Conservation (phyloP, 78 protist species). For the Dictyostelium intermedium region DNA sequence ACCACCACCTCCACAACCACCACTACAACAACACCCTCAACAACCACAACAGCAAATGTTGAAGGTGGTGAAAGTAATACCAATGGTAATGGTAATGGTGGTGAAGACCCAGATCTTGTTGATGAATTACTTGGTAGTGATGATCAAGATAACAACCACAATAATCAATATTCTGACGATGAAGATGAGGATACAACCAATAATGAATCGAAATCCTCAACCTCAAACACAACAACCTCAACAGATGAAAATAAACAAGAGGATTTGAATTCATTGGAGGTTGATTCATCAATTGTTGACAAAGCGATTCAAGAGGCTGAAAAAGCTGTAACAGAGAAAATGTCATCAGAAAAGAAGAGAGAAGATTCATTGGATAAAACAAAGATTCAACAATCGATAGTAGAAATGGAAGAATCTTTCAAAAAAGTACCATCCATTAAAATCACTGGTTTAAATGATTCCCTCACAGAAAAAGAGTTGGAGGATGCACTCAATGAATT, state of each 20-base stretch:
- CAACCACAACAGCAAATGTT: no score
- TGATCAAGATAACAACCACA: not conserved
- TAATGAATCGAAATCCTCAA: not conserved
- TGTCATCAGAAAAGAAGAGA: constrained; percentile 14
- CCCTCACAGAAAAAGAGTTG: constrained; percentile 36
- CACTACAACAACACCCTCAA: not conserved
- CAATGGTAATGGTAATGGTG: not conserved
- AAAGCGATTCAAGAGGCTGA: constrained; percentile 31
- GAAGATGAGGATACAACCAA: not conserved
- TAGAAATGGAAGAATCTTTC: constrained; percentile 68
- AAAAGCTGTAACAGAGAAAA: constrained; percentile 27
- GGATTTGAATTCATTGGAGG: not conserved
- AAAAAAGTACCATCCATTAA: constrained; percentile 28
- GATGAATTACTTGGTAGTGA: not conserved
- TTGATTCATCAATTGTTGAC: constrained; percentile 5
- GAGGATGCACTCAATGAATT: constrained; percentile 3
- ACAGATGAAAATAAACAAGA: not conserved
- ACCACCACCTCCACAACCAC: no score
- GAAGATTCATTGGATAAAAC: not conserved
- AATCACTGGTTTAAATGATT: constrained; percentile 62
- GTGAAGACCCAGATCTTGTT: constrained; percentile 1
- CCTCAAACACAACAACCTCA: not conserved
- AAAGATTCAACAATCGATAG: not conserved
- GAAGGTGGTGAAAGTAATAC: not conserved
- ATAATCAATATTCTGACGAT: not conserved